Evolutionary conservation across 2,329 filamentous ascomycete species (phyloP), one percentile per base, ranked within the genome.

Genomic region (Aphanocladium album): DNA sequence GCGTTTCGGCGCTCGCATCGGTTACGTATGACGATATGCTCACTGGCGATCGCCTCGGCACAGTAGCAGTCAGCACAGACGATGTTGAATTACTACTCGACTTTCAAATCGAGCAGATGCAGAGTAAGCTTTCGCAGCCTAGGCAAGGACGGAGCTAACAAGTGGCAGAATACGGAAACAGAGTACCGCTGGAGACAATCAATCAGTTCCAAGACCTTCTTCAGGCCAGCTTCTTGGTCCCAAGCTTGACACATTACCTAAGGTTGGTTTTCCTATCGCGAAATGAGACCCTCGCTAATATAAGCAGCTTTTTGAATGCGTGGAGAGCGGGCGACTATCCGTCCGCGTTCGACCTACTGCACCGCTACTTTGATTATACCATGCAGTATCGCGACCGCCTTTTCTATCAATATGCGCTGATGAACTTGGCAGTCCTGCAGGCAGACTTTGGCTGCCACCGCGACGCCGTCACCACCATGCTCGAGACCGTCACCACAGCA

Each of bases 351-450:
- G 93, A 99, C 69, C 88, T 88, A 66, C 80, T 99, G 21, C 93
- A 98, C 72, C 88, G 91, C 56, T 99, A 97, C 73, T 99, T 97
- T 68, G 95, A 99, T 73, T 97, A 96, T 73, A 95, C 93, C 1
- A 92, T 96, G 85, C 89, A 95, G 68, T 89, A 87, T 66, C 80
- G 87, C 62, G 90, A 96, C 68, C 87, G 90, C 25, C 84, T 89
- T 5, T 93, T 93, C 68, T 98, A 99, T 69, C 95, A 98, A 71
- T 96, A 97, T 71, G 95, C 95, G 0, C 78, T 98, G 16, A 87
- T 99, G 70, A 97, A 97, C 70, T 83, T 97, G 62, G 93, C 93
- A 3, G 91, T 97, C 37, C 82, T 98, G 5, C 93, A 99, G 70
- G 91, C 93, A 17, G 95, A 98, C 72, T 98, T 98, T 77, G 93